Evolutionary conservation across 495 filamentous ascomycete species (phyloP), one percentile per base, ranked within the genome.

Genomic region (Aspergillus wentii): DNA sequence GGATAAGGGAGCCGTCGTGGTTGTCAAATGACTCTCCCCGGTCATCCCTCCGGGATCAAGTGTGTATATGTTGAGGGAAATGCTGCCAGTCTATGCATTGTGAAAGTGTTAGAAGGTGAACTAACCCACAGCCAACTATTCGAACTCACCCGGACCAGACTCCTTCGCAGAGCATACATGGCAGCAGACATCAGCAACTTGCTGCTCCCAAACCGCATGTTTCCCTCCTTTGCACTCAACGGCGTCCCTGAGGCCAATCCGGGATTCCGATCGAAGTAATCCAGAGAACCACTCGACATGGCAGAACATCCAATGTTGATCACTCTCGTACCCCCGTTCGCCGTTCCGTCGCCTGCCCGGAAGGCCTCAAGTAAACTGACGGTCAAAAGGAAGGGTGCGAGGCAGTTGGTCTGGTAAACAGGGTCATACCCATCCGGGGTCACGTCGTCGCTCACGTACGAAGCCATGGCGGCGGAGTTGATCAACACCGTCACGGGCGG

Each of bases 331-430:
- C 56, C 57, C 4, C 57, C 54, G 26, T 58, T 53, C n/a, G 52
- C 41, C 5, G 50, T 55, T 23, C 61, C 61, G 37, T 59, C 59
- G 19, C 59, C 59, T 11, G 57, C 59, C 15, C 59, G 59, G 49
- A 69, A 67, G 4, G 59, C 62, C 46, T 65, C 65, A 4, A 69
- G 54, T 28, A 69, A 36, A 35, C 56, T 59, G 32, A 68, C 48
- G 16, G 64, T 68, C 40, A 66, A 50, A 35, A 66, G 47, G 41
- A 69, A 62, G 11, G 61, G 61, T 3, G 62, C 52, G 9, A 69
- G 42, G 27, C 62, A 65, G 42, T 67, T 69, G 16, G 56, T 66
- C 40, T 69, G 62, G 39, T 66, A 68, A 8, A 67, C 62, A 1
- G 61, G 55, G 32, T 69, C 62, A 41, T 57, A 57, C 15, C 62